These are phyloP conservation scores for Paramecium caudatum DNA, from an alignment of 73 alveolate species.

Conservation along the genomic window DNA sequence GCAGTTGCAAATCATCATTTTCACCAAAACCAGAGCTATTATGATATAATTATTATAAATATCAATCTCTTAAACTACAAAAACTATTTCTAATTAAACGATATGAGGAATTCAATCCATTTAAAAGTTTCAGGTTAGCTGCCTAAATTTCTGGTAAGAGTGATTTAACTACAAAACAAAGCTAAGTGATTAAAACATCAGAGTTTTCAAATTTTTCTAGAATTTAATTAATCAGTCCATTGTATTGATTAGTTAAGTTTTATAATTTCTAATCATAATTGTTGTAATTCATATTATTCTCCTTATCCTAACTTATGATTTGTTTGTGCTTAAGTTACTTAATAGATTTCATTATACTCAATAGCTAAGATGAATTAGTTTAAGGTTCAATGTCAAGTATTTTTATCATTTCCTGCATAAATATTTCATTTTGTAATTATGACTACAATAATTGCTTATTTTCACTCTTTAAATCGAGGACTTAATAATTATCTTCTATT, in stretches of 20 bases:
- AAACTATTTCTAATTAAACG: background rate
- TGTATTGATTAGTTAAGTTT: no score
- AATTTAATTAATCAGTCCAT: no score
- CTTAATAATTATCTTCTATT: background rate
- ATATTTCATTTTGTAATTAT: background rate
- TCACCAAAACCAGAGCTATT: slow-evolving; percentile 59
- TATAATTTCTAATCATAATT: no score
- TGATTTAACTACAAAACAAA: no score
- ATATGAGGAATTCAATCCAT: background rate
- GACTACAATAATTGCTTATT: background rate
- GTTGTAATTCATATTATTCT: no score
- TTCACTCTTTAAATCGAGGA: background rate
- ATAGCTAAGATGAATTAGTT: no score
- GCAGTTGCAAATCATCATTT: slow-evolving; percentile 59
- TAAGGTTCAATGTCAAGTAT: background rate
- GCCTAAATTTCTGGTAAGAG: background rate
- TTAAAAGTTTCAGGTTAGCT: background rate
- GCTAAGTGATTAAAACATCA: no score
- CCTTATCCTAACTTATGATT: no score
- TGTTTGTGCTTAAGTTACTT: no score
- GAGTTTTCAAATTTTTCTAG: no score
- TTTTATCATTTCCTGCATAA: background rate
- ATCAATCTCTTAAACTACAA: no score
- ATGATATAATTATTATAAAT: slow-evolving; percentile 14
- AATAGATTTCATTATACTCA: no score